Evolutionary conservation across 176 grass and related monocot species (phyloP).

Genomic region (Aegilops sharonensis): DNA sequence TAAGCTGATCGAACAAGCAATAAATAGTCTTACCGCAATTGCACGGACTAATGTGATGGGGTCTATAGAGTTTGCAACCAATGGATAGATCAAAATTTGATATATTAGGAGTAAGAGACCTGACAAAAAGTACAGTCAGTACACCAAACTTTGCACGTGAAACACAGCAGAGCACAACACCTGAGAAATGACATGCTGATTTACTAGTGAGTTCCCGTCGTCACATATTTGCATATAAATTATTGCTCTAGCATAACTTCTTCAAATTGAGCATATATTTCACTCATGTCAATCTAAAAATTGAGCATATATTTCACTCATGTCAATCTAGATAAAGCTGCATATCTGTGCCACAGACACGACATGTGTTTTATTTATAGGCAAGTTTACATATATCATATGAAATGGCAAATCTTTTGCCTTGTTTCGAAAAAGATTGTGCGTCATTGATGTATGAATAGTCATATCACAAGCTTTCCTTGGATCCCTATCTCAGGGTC

Average conservation of each 20-base stretch:
- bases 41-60: constrained; percentile 54
- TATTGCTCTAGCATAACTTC: not conserved
- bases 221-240: constrained; percentile 3
- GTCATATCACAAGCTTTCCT: not conserved
- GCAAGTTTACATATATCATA: not conserved
- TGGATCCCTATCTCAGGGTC: not conserved
- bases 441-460: not conserved
- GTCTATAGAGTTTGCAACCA: constrained; percentile 55
- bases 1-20: constrained; percentile 6
- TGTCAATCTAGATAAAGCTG: not conserved
- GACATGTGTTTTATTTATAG: not conserved
- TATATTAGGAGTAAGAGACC: constrained; percentile 66
- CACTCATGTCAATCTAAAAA: constrained; percentile 3
- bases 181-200: constrained; percentile 1
- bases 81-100: constrained; percentile 80
- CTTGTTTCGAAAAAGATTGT: not conserved
- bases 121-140: constrained; percentile 36
- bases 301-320: not conserved
- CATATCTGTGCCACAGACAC: constrained; percentile 2
- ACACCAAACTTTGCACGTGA: constrained; percentile 22
- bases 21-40: constrained; percentile 53
- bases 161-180: not conserved
- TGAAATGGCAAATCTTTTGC: not conserved
- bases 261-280: constrained; percentile 16
- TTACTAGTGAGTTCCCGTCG: constrained; percentile 5